Evolutionary conservation across 495 filamentous ascomycete genomes (phyloP).

Genomic region (Xylaria bambusicola): DNA sequence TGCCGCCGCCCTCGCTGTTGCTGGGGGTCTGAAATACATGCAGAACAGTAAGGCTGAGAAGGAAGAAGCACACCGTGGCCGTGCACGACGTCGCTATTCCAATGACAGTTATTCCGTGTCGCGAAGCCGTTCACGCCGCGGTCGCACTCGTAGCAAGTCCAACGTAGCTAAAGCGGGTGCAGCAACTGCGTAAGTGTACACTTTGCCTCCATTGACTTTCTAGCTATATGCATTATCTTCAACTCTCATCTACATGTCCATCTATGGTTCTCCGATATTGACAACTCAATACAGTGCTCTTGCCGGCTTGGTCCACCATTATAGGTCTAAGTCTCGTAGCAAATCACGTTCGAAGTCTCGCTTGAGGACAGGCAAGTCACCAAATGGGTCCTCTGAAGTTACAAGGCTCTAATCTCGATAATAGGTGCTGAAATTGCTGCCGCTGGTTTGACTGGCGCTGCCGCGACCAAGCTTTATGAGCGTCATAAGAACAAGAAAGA

Average conservation of each 20-base stretch:
- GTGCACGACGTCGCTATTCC: slow-evolving; percentile 64
- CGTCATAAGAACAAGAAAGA: slow-evolving; percentile 69
- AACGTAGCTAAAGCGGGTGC: slow-evolving; percentile 76
- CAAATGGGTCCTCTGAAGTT: neutral
- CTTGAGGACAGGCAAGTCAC: slow-evolving; percentile 44
- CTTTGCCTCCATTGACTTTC: too few species aligned
- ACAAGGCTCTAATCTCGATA: slow-evolving; percentile 13
- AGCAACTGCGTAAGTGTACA: slow-evolving; percentile 60
- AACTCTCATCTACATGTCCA: too few species aligned
- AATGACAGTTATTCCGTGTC: slow-evolving; percentile 30
- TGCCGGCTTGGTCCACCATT: slow-evolving; percentile 73
- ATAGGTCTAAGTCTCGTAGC: slow-evolving; percentile 59
- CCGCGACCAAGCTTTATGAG: slow-evolving; percentile 80
- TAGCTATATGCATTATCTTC: too few species aligned
- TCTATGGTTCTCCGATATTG: slow-evolving; percentile 12
- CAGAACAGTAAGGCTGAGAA: slow-evolving; percentile 67
- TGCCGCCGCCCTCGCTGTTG: slow-evolving; percentile 72
- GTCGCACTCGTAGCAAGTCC: slow-evolving; percentile 56
- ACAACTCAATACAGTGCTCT: slow-evolving; percentile 48
- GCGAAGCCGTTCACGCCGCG: slow-evolving; percentile 37
- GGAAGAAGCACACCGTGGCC: slow-evolving; percentile 65
- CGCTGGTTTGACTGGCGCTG: slow-evolving; percentile 76
- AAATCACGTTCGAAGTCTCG: slow-evolving; percentile 58
- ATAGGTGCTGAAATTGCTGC: slow-evolving; percentile 64
- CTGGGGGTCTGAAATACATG: slow-evolving; percentile 76